These are phyloP conservation scores for Fraxinus latifolia DNA, from an alignment of 305 asterid species.

Conservation along the genomic window DNA sequence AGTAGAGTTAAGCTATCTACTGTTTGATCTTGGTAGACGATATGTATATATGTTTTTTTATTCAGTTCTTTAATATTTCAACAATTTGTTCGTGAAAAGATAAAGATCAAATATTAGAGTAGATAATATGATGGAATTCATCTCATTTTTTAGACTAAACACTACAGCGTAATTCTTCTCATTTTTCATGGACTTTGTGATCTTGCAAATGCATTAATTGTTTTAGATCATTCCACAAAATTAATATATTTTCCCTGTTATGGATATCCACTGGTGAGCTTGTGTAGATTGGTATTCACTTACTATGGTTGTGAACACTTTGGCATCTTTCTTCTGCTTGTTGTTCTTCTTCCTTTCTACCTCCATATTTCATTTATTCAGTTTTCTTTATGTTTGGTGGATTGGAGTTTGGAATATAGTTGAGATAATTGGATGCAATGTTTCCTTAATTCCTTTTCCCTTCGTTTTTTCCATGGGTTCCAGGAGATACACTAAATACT, in stretches of 20 bases:
- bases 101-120: neutral
- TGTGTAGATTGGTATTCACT: neutral
- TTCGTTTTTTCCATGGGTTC: constrained; percentile 20
- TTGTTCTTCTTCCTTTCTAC: neutral
- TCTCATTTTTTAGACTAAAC: neutral
- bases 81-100: neutral
- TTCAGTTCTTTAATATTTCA: neutral
- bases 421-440: neutral
- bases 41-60: neutral
- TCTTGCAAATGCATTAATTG: neutral
- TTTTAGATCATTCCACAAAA: neutral
- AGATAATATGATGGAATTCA: neutral
- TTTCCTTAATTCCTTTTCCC: constrained; percentile 18
- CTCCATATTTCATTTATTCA: constrained; percentile 3
- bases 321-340: neutral
- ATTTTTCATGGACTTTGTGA: neutral
- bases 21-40: neutral
- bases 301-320: neutral
- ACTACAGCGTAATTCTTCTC: neutral
- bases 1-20: neutral
- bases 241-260: neutral
- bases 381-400: neutral
- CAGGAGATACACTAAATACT: constrained; percentile 98
- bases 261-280: neutral
- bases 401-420: neutral